Conservation (phyloP, 2,329 filamentous ascomycete genomes). For the Didymella keratinophila region DNA sequence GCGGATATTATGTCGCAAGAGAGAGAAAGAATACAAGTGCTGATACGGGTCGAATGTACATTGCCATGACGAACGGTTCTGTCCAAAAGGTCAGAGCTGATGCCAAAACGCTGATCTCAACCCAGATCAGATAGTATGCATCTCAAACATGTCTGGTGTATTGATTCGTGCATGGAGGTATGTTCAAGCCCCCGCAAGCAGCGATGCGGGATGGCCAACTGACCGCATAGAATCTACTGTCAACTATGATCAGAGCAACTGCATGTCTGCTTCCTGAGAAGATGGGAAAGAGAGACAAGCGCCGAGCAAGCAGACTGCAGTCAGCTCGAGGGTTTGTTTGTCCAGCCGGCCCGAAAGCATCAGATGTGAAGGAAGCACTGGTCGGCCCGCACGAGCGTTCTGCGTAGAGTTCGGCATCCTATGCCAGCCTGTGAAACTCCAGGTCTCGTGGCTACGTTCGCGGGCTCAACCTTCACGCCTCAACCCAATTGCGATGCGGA, state of each 20-base stretch:
- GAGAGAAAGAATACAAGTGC: background rate
- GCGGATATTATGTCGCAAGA: background rate
- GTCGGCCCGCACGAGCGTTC: background rate
- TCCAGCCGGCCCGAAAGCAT: background rate
- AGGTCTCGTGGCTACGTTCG: background rate
- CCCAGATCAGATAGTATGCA: background rate
- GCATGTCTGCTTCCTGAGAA: background rate
- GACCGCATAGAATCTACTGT: background rate
- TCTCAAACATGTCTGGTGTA: background rate
- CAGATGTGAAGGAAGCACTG: background rate
- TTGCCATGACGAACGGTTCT: background rate
- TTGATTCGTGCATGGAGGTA: background rate
- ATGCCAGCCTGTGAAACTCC: background rate
- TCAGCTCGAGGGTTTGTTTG: background rate
- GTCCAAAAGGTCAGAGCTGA: too few relatives aligned
- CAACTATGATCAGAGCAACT: background rate
- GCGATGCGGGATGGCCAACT: background rate
- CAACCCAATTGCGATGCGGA: background rate
- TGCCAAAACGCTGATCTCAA: too few relatives aligned
- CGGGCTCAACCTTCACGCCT: too few relatives aligned
- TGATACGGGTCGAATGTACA: background rate
- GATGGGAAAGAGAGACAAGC: background rate
- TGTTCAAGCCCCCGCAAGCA: background rate
- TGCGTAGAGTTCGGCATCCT: background rate
- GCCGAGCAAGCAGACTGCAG: background rate